Evolutionary conservation across 2,329 filamentous ascomycete genomes (phyloP), one percentile per base, ranked within the genome.

Genomic region (Seiridium cupressi): DNA sequence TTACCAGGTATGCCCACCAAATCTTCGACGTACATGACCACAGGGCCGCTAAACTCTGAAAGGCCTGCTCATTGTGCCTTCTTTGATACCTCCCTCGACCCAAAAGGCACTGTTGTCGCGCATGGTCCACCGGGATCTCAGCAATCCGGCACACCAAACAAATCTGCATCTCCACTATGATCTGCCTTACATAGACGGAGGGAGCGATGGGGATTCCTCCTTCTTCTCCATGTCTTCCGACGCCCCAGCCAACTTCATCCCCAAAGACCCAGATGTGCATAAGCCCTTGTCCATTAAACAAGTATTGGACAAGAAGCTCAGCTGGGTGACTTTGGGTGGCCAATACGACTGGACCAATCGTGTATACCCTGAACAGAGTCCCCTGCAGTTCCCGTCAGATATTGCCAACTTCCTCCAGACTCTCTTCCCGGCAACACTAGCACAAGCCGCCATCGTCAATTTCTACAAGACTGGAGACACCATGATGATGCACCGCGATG

Each of bases 331-430:
- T 0, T 84, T 99, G 3, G 95, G 95, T 55, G 94, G 93, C 0
- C 95, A 98, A 73, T 98, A 98, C 74, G 91, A 98, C 77, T 98
- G 94, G 95, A 96, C 93, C 0, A 85, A 86, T 60, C 93, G 96
- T 65, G 78, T 85, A 10, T 98, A 98, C 70, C 93, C 93, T 0
- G 73, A 79, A 8, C 81, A 83, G n/a, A 62, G 73, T 3, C 88
- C 90, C 1, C 92, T 92, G 0, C 69, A 77, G 0, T 97, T 97
- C 67, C 93, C 94, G 0, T 46, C 72, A 1, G 92, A 97, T 69
- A 82, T 96, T 54, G 86, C 86, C 3, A 73, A 71, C 1, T 83
- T 97, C 6, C 77, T 97, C 1, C 81, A 86, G 59, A 76, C 76
- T 0, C 74, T 95, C 0, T 98, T 97, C 66, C 90, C 92, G 0